These are phyloP conservation scores for Silene uniflora DNA, from an alignment of 148 eudicot species.

Conservation along the genomic window DNA sequence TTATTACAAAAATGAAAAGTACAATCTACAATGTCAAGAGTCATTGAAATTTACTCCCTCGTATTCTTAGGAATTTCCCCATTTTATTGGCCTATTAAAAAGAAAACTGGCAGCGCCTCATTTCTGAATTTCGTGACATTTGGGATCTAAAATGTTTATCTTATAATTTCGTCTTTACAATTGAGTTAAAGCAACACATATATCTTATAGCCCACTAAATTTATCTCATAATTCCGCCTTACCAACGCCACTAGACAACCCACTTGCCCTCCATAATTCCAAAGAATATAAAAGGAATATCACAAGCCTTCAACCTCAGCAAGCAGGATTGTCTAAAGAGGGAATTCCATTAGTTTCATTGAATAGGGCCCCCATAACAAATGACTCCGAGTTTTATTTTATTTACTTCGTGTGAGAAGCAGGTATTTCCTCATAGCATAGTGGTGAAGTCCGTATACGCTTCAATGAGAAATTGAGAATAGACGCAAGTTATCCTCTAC, in stretches of 20 bases:
- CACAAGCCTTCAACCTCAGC: conserved; percentile 2
- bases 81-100: too few species aligned
- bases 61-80: neutral
- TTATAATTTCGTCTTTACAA: too few species aligned
- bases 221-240: neutral
- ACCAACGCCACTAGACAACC: neutral
- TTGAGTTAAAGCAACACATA: neutral
- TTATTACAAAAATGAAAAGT: neutral
- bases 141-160: neutral
- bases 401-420: neutral
- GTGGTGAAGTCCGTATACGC: neutral
- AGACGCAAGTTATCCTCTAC: neutral
- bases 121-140: neutral
- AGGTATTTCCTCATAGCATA: neutral
- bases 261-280: neutral
- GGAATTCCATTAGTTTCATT: neutral
- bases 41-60: neutral
- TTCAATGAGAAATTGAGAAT: neutral
- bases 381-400: neutral
- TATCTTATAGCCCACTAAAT: neutral
- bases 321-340: neutral
- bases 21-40: neutral
- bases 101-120: neutral
- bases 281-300: neutral
- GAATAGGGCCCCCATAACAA: neutral